Percentiles rank a stretch among this genome's conserved stretches.
These are phyloP conservation scores for Coprinellus aureogranulatus DNA, from an alignment of 768 basidiomycete species.

Conservation along the genomic window DNA sequence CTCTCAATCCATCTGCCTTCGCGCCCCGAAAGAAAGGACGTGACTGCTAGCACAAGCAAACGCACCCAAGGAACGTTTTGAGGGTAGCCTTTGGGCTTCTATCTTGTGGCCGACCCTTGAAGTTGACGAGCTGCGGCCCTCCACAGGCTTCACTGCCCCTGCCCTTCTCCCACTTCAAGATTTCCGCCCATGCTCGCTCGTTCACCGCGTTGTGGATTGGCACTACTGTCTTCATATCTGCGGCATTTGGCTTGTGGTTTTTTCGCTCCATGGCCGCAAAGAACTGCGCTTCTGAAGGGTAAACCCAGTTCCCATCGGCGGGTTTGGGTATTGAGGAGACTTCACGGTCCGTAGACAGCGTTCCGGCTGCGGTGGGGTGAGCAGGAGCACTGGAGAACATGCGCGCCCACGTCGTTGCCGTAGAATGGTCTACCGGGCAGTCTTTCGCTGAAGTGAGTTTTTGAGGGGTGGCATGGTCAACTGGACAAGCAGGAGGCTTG, in stretches of 20 bases:
- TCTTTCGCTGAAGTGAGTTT: conserved; percentile 10
- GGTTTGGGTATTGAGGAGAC: conserved; percentile 84
- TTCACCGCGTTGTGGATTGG: conserved; percentile 99
- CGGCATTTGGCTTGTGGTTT: conserved; percentile 79
- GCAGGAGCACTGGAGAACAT: conserved; percentile 33
- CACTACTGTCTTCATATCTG: conserved; percentile 95
- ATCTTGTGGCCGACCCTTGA: conserved; percentile 84
- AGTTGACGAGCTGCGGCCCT: conserved; percentile 79
- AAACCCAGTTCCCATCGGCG: conserved; percentile 83
- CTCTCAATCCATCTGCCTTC: not conserved
- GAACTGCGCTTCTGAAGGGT: conserved; percentile 98
- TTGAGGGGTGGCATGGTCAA: conserved; percentile 50
- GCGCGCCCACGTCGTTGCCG: conserved; percentile 40
- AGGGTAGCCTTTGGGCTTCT: conserved; percentile 76
- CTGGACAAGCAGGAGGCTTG: conserved; percentile 52
- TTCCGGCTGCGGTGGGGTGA: conserved; percentile 17
- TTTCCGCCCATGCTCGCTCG: conserved; percentile 84
- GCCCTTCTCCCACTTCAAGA: conserved; percentile 79
- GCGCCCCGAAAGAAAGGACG: no score
- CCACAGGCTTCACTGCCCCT: conserved; percentile 82
- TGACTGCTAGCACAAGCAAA: conserved; percentile 11
- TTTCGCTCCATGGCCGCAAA: conserved; percentile 96
- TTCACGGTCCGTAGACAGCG: conserved; percentile 72
- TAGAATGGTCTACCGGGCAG: conserved; percentile 44
- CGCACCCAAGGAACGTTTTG: conserved; percentile 82